A percentile compares a stretch with the other conserved stretches of the same genome.
These are phyloP conservation scores for Neopestalotiopsis sp. DNA, from an alignment of 2,329 filamentous ascomycete species.

Conservation along the genomic window DNA sequence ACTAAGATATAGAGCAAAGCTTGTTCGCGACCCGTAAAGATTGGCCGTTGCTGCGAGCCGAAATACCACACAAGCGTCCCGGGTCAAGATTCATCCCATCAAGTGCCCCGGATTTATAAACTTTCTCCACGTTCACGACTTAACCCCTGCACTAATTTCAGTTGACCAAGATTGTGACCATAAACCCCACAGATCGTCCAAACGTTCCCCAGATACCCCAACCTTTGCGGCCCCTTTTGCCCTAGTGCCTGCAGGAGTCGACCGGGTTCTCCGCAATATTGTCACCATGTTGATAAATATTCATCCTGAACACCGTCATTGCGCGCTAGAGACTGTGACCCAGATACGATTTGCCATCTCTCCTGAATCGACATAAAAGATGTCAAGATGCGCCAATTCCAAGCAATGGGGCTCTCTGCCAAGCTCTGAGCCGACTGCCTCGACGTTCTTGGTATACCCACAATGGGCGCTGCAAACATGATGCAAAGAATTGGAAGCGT, in stretches of 20 bases:
- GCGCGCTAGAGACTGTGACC: not conserved
- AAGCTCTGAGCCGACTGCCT: not conserved
- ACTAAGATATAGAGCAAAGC: too few relatives aligned
- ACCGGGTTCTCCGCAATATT: conserved; percentile 1
- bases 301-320: not conserved
- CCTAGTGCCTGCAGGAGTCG: not conserved
- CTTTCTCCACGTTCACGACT: not conserved
- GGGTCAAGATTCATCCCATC: not conserved
- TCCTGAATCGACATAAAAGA: not conserved
- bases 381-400: not conserved
- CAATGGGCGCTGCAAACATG: not conserved
- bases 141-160: not conserved
- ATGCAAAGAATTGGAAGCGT: not conserved
- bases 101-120: not conserved
- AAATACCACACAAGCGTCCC: not conserved
- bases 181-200: not conserved
- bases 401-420: not conserved
- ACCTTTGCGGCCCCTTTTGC: not conserved
- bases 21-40: too few relatives aligned
- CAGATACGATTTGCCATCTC: not conserved
- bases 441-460: not conserved
- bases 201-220: conserved; percentile 4
- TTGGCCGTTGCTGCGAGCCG: not conserved
- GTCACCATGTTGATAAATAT: not conserved
- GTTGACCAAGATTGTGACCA: not conserved